These are phyloP conservation scores for Paramecium sexaurelia DNA, from an alignment of 73 alveolate genomes.

Conservation along the genomic window DNA sequence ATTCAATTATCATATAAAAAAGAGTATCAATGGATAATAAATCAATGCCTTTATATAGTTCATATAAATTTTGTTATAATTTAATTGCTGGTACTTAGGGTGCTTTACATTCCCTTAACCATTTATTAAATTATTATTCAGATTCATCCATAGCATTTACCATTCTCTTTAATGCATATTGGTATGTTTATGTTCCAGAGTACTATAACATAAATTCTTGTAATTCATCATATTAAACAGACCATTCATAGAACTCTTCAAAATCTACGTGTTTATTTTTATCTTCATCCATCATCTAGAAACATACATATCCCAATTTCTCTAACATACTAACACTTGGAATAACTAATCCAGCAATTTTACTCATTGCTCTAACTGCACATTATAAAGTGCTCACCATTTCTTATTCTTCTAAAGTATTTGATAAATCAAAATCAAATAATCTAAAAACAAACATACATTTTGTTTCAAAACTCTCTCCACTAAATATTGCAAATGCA, in stretches of 20 bases:
- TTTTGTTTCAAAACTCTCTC: constrained; percentile 63
- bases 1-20: constrained; percentile 61
- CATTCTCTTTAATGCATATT: constrained; percentile 48
- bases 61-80: neutral
- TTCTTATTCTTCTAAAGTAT: constrained; percentile 53
- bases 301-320: constrained; percentile 63
- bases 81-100: constrained; percentile 35
- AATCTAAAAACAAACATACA: constrained; percentile 55
- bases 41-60: constrained; percentile 23
- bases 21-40: neutral
- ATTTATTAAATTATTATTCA: constrained; percentile 14
- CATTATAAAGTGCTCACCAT: constrained; percentile 54
- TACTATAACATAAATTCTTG: constrained; percentile 59
- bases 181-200: constrained; percentile 38
- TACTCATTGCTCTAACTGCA: constrained; percentile 63
- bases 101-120: constrained; percentile 30
- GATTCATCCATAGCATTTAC: constrained; percentile 25
- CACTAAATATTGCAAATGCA: constrained; percentile 67
- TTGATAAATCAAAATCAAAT: constrained; percentile 67
- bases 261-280: constrained; percentile 60
- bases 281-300: constrained; percentile 66
- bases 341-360: constrained; percentile 60
- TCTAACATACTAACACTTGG: constrained; percentile 60
- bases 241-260: constrained; percentile 67
- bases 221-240: constrained; percentile 53